Percentiles rank a stretch among this genome's conserved stretches.
phyloP scores from a whole-genome alignment of 2,329 filamentous ascomycete species.

The Lasiodiplodia sp. region DNA sequence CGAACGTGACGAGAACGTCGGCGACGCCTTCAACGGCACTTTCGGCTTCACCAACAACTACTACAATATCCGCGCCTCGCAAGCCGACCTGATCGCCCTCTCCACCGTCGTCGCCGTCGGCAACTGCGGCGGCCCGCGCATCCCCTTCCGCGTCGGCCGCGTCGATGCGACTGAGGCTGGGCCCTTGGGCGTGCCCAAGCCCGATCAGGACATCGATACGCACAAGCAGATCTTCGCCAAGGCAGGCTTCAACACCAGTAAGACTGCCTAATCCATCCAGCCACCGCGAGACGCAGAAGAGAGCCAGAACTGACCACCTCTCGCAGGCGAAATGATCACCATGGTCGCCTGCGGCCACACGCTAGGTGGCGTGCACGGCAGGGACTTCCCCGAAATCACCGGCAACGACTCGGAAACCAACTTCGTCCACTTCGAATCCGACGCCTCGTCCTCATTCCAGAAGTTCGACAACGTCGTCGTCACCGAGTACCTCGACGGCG shows the following conservation, averaged over 20 bases:
- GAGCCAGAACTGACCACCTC: neutral
- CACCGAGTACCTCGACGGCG: constrained; percentile 26
- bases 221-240: constrained; percentile 16
- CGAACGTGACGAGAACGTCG: constrained; percentile 23
- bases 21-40: constrained; percentile 23
- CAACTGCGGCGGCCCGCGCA: constrained; percentile 5
- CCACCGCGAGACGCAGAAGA: neutral
- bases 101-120: constrained; percentile 7
- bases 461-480: constrained; percentile 27
- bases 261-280: neutral
- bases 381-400: constrained; percentile 24
- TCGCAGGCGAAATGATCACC: constrained; percentile 27
- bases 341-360: constrained; percentile 29
- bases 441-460: neutral
- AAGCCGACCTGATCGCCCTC: constrained; percentile 20
- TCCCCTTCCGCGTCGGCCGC: constrained; percentile 14
- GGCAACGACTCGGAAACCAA: constrained; percentile 14
- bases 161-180: constrained; percentile 26
- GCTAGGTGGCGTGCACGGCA: constrained; percentile 22
- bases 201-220: constrained; percentile 23
- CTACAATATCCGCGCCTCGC: constrained; percentile 10
- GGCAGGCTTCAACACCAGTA: constrained; percentile 27
- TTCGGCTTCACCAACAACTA: constrained; percentile 20
- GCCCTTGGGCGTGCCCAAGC: constrained; percentile 12
- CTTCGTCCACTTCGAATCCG: constrained; percentile 21